phyloP scores from a whole-genome alignment of 106 monocot species.

The Dendrobium chrysotoxum region DNA sequence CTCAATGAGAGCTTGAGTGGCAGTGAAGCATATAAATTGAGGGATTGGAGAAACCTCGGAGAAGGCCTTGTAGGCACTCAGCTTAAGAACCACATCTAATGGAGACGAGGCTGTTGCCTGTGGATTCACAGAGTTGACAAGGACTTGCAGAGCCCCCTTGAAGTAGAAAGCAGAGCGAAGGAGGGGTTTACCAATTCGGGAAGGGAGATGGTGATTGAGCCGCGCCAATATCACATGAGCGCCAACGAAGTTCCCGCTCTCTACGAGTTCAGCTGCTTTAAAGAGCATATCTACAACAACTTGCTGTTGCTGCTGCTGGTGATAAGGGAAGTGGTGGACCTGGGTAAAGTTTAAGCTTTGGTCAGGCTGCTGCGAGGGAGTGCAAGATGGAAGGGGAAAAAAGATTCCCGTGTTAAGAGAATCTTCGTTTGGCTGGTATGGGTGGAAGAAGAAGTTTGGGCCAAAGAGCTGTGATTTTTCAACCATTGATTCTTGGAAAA shows the following conservation, averaged over 20 bases:
- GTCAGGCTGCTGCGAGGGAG: not conserved
- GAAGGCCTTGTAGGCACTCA: constrained; percentile 78
- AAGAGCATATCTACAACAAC: constrained; percentile 57
- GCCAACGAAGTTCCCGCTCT: constrained; percentile 59
- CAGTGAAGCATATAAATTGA: constrained; percentile 86
- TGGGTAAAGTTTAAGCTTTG: not conserved
- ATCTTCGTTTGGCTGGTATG: constrained; percentile 1
- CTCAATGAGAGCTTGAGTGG: constrained; percentile 62
- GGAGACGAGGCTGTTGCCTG: constrained; percentile 12
- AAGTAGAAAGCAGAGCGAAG: constrained; percentile 74
- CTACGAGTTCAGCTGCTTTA: constrained; percentile 73
- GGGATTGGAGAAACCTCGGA: constrained; percentile 72
- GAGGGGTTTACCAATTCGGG: constrained; percentile 63
- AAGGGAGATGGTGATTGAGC: constrained; percentile 96
- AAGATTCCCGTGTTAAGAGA: constrained; percentile 25
- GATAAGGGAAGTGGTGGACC: not conserved
- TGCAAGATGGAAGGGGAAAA: constrained; percentile 17
- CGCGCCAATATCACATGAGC: constrained; percentile 99
- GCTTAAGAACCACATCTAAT: constrained; percentile 62
- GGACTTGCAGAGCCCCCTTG: constrained; percentile 58
- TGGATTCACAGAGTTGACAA: not conserved
- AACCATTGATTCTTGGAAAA: constrained; percentile 31
- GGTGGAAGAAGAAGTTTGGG: constrained; percentile 14
- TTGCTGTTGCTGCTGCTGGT: constrained; percentile 29
- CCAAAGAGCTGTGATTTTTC: constrained; percentile 28